Evolutionary conservation across 2,329 filamentous ascomycete species (phyloP).

Genomic region (Sporothrix luriei): DNA sequence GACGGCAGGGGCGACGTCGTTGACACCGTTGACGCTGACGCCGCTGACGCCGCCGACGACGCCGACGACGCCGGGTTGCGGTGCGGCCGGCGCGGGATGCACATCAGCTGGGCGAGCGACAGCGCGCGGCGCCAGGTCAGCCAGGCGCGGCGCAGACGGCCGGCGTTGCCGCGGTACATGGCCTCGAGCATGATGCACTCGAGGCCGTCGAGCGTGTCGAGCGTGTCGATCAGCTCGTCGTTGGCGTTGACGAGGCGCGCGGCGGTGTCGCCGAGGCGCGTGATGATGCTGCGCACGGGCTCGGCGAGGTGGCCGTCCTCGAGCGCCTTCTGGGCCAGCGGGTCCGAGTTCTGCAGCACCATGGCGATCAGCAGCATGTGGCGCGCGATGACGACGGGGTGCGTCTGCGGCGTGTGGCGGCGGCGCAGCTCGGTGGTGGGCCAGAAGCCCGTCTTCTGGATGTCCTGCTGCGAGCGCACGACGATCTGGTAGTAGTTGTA

Average conservation of each 20-base stretch:
- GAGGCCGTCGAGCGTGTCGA: slow-evolving; percentile 51
- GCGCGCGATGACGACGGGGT: slow-evolving; percentile 43
- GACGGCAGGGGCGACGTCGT: neutral
- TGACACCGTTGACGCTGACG: too few species aligned
- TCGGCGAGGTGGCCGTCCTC: slow-evolving; percentile 36
- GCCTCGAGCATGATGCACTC: slow-evolving; percentile 55
- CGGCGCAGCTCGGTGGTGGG: slow-evolving; percentile 6
- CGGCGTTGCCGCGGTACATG: slow-evolving; percentile 51
- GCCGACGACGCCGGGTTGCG: slow-evolving; percentile 9
- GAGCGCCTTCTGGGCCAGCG: slow-evolving; percentile 10
- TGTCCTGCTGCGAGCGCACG: slow-evolving; percentile 30
- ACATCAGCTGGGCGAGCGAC: slow-evolving; percentile 38
- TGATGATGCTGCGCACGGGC: slow-evolving; percentile 29
- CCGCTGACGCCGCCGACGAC: too few species aligned
- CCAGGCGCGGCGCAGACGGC: slow-evolving; percentile 52
- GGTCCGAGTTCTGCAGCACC: slow-evolving; percentile 41
- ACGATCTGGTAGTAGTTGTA: slow-evolving; percentile 30
- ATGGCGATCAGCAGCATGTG: slow-evolving; percentile 42
- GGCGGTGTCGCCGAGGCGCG: slow-evolving; percentile 29
- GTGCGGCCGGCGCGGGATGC: slow-evolving; percentile 29
- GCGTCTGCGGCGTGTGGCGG: slow-evolving; percentile 13
- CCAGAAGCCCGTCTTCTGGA: slow-evolving; percentile 27
- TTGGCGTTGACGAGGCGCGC: slow-evolving; percentile 48
- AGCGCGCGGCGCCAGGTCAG: slow-evolving; percentile 50
- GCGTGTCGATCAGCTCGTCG: slow-evolving; percentile 49